A percentile compares a stretch with the other conserved stretches of the same genome.
Evolutionary conservation across 2,329 filamentous ascomycete species (phyloP).

Genomic region (Epichloe uncinata): DNA sequence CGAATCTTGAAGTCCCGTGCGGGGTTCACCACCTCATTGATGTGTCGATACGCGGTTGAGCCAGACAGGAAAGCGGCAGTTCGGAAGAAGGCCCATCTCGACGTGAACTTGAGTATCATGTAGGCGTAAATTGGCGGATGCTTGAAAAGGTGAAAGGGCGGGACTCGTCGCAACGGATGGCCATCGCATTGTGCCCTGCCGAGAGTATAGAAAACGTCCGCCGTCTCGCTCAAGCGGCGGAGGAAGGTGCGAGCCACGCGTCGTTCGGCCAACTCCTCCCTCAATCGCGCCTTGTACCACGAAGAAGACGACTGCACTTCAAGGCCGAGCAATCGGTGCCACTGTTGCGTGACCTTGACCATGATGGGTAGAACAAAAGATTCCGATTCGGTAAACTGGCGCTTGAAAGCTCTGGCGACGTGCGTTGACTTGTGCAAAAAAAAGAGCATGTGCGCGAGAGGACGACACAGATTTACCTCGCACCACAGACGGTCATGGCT

Average conservation of each 20-base stretch:
- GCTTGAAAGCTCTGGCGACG: too few relatives aligned
- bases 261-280: slow-evolving; percentile 25
- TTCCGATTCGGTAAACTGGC: too few relatives aligned
- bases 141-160: slow-evolving; percentile 9
- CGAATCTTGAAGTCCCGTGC: slow-evolving; percentile 22
- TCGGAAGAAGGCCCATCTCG: slow-evolving; percentile 28
- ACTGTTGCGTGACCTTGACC: neutral
- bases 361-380: neutral
- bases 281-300: slow-evolving; percentile 27
- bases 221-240: slow-evolving; percentile 27
- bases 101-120: slow-evolving; percentile 30
- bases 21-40: slow-evolving; percentile 32
- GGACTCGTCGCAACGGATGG: slow-evolving; percentile 17
- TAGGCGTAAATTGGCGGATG: slow-evolving; percentile 23
- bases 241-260: slow-evolving; percentile 16
- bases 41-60: slow-evolving; percentile 8
- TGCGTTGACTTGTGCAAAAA: too few relatives aligned
- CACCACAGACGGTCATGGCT: too few relatives aligned
- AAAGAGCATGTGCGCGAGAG: too few relatives aligned
- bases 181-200: slow-evolving; percentile 26
- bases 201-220: slow-evolving; percentile 29
- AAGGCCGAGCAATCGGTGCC: slow-evolving; percentile 13
- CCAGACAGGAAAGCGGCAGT: slow-evolving; percentile 20
- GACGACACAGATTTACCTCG: too few relatives aligned
- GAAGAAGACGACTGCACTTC: slow-evolving; percentile 17